A percentile compares a stretch with the other conserved stretches of the same genome.
These are phyloP conservation scores for Colletotrichum chrysophilum DNA, from an alignment of 2,329 filamentous ascomycete species.

Conservation along the genomic window DNA sequence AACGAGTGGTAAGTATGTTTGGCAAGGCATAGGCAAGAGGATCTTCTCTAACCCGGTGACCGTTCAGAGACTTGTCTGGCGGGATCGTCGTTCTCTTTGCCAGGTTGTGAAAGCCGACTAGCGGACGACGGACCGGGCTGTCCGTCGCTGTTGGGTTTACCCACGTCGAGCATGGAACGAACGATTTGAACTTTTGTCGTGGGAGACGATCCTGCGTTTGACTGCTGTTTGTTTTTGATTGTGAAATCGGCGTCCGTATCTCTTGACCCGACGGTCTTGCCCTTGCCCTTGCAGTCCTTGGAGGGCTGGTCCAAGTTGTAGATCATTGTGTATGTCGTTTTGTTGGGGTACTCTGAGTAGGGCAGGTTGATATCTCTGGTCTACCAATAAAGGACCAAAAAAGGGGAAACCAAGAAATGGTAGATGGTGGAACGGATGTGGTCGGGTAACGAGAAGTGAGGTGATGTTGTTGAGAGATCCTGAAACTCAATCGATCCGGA, in stretches of 20 bases:
- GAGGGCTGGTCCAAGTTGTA: slow-evolving; percentile 45
- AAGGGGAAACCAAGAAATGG: slow-evolving; percentile 47
- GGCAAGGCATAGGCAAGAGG: slow-evolving; percentile 11
- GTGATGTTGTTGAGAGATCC: slow-evolving; percentile 25
- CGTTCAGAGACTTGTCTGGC: not conserved
- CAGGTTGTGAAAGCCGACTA: not conserved
- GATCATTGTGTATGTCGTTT: slow-evolving; percentile 39
- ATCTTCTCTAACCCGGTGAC: not conserved
- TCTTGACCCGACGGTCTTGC: not conserved
- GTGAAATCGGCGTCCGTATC: not conserved
- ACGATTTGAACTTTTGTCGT: not conserved
- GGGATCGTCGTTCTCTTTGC: not conserved
- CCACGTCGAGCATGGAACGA: not conserved
- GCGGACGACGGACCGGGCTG: not conserved
- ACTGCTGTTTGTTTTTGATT: not conserved
- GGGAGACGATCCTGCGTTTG: not conserved
- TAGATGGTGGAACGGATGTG: slow-evolving; percentile 49
- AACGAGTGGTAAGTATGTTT: not conserved
- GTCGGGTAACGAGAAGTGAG: slow-evolving; percentile 33
- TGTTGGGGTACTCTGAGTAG: slow-evolving; percentile 26
- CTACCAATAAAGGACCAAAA: slow-evolving; percentile 39
- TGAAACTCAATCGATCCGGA: slow-evolving; percentile 25
- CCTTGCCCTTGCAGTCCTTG: not conserved
- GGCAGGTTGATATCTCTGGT: slow-evolving; percentile 30
- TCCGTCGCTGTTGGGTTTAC: not conserved